These are phyloP conservation scores for Aspergillus pseudoviridinutans DNA, from an alignment of 2,329 filamentous ascomycete species.

Conservation along the genomic window DNA sequence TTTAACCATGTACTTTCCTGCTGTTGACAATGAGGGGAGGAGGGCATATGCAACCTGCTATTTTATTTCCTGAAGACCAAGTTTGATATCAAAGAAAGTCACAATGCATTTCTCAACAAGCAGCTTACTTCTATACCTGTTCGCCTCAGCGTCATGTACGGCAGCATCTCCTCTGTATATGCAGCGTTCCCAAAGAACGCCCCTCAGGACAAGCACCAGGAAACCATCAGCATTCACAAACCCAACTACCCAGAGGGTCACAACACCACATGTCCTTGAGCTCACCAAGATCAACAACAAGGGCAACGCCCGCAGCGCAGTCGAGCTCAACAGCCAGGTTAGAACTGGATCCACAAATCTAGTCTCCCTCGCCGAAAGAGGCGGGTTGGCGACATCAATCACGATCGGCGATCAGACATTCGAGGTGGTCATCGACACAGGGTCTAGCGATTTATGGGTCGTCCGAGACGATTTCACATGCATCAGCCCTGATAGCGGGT, in stretches of 20 bases:
- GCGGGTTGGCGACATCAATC: conserved; percentile 15
- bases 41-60: neutral
- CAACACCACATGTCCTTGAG: neutral
- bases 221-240: conserved; percentile 4
- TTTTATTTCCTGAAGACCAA: neutral
- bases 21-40: neutral
- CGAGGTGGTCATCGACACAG: conserved; percentile 44
- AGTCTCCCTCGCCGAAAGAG: conserved; percentile 12
- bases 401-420: conserved; percentile 29
- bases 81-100: neutral
- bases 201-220: conserved; percentile 6
- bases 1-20: neutral
- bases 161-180: neutral
- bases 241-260: neutral
- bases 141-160: neutral
- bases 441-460: conserved; percentile 48
- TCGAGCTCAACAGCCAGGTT: conserved; percentile 3
- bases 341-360: conserved; percentile 2
- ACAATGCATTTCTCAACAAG: neutral
- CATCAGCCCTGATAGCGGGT: conserved; percentile 16
- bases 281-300: conserved; percentile 7
- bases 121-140: neutral
- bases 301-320: conserved; percentile 4
- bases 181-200: neutral
- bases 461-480: conserved; percentile 33